These are phyloP conservation scores for Dryas integrifolia DNA, from an alignment of 331 rosid species.

Conservation along the genomic window DNA sequence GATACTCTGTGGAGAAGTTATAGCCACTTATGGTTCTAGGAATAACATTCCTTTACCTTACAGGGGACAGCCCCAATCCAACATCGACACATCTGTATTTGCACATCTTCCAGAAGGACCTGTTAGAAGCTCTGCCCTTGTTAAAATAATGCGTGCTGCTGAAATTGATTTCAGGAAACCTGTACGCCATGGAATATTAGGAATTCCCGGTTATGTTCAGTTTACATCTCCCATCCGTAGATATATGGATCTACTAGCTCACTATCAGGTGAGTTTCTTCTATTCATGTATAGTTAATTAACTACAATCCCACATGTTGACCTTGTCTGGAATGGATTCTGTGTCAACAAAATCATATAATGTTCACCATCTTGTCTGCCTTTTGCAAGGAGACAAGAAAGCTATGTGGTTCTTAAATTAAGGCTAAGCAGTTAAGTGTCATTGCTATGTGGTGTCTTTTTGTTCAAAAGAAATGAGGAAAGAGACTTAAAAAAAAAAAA, in stretches of 20 bases:
- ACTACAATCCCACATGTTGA: background rate
- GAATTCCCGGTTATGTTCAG: slow-evolving; percentile 90
- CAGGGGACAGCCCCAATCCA: slow-evolving; percentile 97
- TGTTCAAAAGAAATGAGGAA: background rate
- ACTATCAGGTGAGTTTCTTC: slow-evolving; percentile 67
- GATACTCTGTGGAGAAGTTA: slow-evolving; percentile 93
- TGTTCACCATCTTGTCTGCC: background rate
- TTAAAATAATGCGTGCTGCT: slow-evolving; percentile 90
- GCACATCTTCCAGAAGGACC: slow-evolving; percentile 98
- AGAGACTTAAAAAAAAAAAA: background rate
- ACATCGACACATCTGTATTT: slow-evolving; percentile 68
- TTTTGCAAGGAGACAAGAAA: slow-evolving; percentile 1
- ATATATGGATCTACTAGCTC: slow-evolving; percentile 94
- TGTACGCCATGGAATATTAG: slow-evolving; percentile 79
- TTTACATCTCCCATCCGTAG: slow-evolving; percentile 98
- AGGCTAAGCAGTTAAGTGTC: background rate
- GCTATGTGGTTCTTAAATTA: background rate
- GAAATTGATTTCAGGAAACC: slow-evolving; percentile 98
- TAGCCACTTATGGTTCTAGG: slow-evolving; percentile 69
- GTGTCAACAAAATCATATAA: slow-evolving; percentile 1
- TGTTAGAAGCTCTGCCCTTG: slow-evolving; percentile 82
- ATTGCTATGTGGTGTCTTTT: slow-evolving; percentile 1
- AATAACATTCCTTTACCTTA: slow-evolving; percentile 85
- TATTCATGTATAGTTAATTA: slow-evolving; percentile 10
- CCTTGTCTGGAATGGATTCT: background rate